Conservation (phyloP, 1,284 basidiomycete species). For the Irpex sp. region DNA sequence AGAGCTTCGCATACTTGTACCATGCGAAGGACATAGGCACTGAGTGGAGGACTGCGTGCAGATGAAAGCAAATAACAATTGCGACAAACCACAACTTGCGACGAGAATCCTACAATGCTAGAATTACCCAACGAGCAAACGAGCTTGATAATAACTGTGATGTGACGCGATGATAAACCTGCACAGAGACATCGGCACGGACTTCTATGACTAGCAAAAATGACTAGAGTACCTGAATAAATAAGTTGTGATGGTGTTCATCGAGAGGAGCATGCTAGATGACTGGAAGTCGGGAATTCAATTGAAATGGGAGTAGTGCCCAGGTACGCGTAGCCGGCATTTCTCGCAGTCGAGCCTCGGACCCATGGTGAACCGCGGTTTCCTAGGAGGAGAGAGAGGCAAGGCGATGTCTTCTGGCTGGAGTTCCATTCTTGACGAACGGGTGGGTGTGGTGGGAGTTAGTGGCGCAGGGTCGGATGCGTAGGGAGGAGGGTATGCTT, state of each 20-base stretch:
- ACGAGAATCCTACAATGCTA: neutral
- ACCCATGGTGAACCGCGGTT: conserved; percentile 61
- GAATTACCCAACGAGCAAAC: neutral
- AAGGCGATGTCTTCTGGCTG: conserved; percentile 2
- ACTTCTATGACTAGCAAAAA: neutral
- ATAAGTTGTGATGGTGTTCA: neutral
- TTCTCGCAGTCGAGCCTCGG: conserved; percentile 70
- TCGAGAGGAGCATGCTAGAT: neutral
- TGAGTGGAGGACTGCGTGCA: too few species aligned
- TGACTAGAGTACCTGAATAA: neutral
- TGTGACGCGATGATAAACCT: neutral
- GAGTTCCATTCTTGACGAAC: neutral
- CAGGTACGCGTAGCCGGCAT: conserved; percentile 62
- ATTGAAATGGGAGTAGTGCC: conserved; percentile 68
- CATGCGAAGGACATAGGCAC: too few species aligned
- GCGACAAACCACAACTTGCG: neutral
- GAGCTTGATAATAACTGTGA: neutral
- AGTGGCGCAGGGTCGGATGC: neutral
- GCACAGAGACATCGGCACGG: neutral
- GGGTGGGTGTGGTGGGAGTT: neutral
- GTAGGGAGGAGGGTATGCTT: neutral
- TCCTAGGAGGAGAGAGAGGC: conserved; percentile 6
- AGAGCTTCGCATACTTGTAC: too few species aligned
- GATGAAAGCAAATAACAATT: neutral
- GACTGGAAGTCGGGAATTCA: conserved; percentile 22